Evolutionary conservation across 2,329 filamentous ascomycete genomes (phyloP).

Genomic region (Mycocentrospora acerina): DNA sequence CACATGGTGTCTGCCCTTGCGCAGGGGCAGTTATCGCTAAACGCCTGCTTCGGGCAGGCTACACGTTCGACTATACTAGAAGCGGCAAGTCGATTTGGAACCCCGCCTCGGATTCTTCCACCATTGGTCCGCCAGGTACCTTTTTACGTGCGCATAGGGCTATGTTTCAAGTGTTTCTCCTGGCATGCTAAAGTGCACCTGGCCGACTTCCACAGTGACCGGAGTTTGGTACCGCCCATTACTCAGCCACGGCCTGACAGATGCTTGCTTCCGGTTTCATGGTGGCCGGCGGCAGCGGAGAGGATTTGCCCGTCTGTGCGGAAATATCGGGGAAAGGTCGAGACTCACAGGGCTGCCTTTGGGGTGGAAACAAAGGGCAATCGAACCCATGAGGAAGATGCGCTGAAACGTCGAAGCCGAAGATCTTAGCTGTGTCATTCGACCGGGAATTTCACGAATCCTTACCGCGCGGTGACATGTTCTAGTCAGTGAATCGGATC

Average conservation of each 20-base stretch:
- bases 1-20: too few relatives aligned
- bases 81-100: slow-evolving; percentile 11
- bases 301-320: slow-evolving; percentile 17
- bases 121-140: slow-evolving; percentile 14
- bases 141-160: slow-evolving; percentile 13
- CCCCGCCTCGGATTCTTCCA: background rate
- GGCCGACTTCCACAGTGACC: too few relatives aligned
- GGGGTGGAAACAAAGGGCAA: slow-evolving; percentile 10
- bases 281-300: slow-evolving; percentile 8
- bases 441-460: slow-evolving; percentile 11
- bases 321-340: slow-evolving; percentile 14
- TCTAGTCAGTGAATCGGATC: slow-evolving; percentile 10
- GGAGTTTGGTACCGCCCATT: too few relatives aligned
- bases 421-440: slow-evolving; percentile 16
- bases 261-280: too few relatives aligned
- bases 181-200: slow-evolving; percentile 7
- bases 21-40: slow-evolving; percentile 21
- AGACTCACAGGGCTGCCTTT: slow-evolving; percentile 14
- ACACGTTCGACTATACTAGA: slow-evolving; percentile 16
- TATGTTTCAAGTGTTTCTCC: slow-evolving; percentile 22
- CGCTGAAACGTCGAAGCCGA: slow-evolving; percentile 15
- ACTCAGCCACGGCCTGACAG: slow-evolving; percentile 7
- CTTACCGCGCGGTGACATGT: slow-evolving; percentile 12
- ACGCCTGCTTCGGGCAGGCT: slow-evolving; percentile 17
- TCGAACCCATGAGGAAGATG: slow-evolving; percentile 17